Evolutionary conservation across 2,329 filamentous ascomycete species (phyloP), one percentile per base, ranked within the genome.

Genomic region (Colletotrichum salicis): DNA sequence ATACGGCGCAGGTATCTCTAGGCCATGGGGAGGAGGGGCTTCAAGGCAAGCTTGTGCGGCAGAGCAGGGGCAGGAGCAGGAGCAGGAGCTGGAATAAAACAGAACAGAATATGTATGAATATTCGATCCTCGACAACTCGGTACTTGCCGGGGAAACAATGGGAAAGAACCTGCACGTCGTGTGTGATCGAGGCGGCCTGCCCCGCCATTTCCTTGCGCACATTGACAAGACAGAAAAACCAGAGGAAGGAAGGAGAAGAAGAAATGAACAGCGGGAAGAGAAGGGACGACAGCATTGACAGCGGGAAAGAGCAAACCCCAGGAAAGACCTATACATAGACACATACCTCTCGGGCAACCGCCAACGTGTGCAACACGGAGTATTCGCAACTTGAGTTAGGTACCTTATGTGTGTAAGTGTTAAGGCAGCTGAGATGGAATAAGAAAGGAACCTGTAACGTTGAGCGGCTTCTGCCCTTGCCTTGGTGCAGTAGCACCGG

Each of bases 391-490:
- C 37, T 48, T 48, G 10, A n/a, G 41, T 19, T 48, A 19, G 8
- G 41, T 48, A n/a, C 41, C 41, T n/a, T n/a, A 1, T 19, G 7
- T 41, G 41, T n/a, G 41, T 22, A 48, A 22, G 41, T 48, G 19
- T 19, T 22, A 55, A 55, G 54, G 54, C 27, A 55, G 31, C 31
- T 33, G 61, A 64, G 51, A 33, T 29, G 15, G 5, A 64, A 64
- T n/a, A 64, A 64, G 61, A 55, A 64, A 64, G 8, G 61, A 64
- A 31, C 7, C 61, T 64, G 61, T 64, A 55, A 64, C 61, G 35
- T 56, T 31, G 33, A 64, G 48, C 10, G 51, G 51, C 35, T 64
- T 45, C 51, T 15, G 33, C 54, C 35, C 19, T 31, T 27, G 51
- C 33, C 29, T 45, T 48, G 51, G 8, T 64, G 61, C 60, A 63